Base-by-base conservation (phyloP, 1,139 yeast species). In the Candida smagusa region DNA sequence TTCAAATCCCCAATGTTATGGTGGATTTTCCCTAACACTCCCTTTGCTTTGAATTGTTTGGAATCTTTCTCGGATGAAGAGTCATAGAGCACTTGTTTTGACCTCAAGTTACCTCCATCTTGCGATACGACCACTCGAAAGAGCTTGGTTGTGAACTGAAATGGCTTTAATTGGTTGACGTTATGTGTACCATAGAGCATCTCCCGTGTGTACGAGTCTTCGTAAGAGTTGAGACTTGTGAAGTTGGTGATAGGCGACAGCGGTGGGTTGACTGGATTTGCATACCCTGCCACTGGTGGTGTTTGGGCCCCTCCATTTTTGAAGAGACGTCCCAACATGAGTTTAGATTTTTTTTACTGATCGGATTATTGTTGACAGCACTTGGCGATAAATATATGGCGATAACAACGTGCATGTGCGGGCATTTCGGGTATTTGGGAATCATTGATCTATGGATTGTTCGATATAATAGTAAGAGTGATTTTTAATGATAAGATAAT, bases 11-110 rank as follows among this genome's bases (percentile, higher is more conserved):
- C 59, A 8, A 58, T 46, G 26, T 68, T 63, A 45, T 76, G 79
- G 43, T 63, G 61, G 3, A 62, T 41, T 35, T 63, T 64, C 44
- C 36, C 53, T 44, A 35, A 37, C 30, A 28, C 33, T 12, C 25
- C 22, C 28, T 34, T 34, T 13, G 9, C 29, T 12, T 27, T 27
- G 9, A 11, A 12, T 8, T 9, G 35, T 26, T 19, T 28, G 37
- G 38, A 28, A 9, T 32, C 24, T 27, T 38, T 19, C 11, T 61
- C 63, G 33, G 42, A 43, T 4, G 68, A 58, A 5, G 79, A 66
- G 51, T 77, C 83, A 47, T 59, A 73, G 13, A 77, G 52, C 4
- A 71, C 66, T 47, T 73, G 79, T 43, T 74, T 76, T 2, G 70
- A 54, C 12, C 80, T 53, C 7, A 76, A 46, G 43, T 56, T 68